Percentiles rank a stretch among this genome's conserved stretches.
phyloP scores from a whole-genome alignment of 129 eudicot genomes.

The Scalesia atractyloides region DNA sequence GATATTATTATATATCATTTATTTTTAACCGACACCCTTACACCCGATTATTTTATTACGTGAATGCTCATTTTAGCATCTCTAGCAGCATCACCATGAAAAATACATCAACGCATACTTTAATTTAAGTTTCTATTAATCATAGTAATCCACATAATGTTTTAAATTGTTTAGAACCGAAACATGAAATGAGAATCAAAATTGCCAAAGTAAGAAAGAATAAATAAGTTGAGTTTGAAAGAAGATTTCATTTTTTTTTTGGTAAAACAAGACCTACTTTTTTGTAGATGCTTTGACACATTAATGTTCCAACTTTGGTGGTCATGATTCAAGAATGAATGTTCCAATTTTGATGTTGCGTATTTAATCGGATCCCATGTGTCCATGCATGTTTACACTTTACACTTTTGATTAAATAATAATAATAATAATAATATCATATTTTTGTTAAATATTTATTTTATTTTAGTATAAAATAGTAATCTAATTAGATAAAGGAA shows the following conservation, averaged over 20 bases:
- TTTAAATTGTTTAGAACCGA: conserved; percentile 4
- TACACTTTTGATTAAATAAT: neutral
- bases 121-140: neutral
- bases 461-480: no score
- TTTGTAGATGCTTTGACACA: conserved; percentile 6
- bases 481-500: no score
- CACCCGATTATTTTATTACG: no score
- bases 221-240: neutral
- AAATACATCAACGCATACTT: neutral
- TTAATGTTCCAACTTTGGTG: conserved; percentile 1
- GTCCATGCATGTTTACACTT: neutral
- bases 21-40: no score
- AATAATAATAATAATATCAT: no score
- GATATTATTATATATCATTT: no score
- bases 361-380: neutral
- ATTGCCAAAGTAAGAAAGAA: neutral
- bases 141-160: neutral
- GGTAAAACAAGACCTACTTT: neutral
- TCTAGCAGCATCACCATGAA: neutral
- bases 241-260: neutral
- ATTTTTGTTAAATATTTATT: no score
- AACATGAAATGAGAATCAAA: conserved; percentile 7
- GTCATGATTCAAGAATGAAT: neutral
- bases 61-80: no score
- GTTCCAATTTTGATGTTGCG: neutral